Percentiles rank a stretch among this genome's conserved stretches.
phyloP scores from a whole-genome alignment of 1,284 basidiomycete genomes.

The Blastosporella zonata region DNA sequence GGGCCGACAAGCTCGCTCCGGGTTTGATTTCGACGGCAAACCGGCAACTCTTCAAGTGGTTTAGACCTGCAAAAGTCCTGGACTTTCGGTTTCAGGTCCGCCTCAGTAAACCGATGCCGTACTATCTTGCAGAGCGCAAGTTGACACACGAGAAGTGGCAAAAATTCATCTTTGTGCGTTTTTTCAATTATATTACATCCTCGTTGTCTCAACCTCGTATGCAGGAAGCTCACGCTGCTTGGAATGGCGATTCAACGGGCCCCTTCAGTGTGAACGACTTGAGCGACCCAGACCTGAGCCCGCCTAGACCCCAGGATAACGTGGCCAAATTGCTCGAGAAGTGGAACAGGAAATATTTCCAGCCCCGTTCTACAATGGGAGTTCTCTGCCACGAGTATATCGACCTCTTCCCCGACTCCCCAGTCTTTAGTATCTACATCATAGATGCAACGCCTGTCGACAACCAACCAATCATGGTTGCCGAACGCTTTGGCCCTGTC shows the following conservation, averaged over 20 bases:
- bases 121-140: constrained; percentile 7
- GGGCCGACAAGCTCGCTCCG: background rate
- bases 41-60: background rate
- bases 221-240: constrained; percentile 13
- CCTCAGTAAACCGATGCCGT: constrained; percentile 10
- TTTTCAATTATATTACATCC: background rate
- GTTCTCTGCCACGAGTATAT: constrained; percentile 17
- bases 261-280: background rate
- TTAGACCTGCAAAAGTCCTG: constrained; percentile 15
- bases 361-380: constrained; percentile 8
- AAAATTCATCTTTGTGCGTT: constrained; percentile 15
- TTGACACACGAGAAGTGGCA: constrained; percentile 15
- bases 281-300: background rate
- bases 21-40: background rate
- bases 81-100: constrained; percentile 15
- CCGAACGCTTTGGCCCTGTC: constrained; percentile 13
- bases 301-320: constrained; percentile 15
- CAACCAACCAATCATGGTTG: constrained; percentile 5
- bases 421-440: constrained; percentile 15
- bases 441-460: constrained; percentile 9
- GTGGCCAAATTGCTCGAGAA: constrained; percentile 13
- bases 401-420: constrained; percentile 13
- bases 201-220: background rate
- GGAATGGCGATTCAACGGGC: constrained; percentile 6
- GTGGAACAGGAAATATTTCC: constrained; percentile 17